phyloP scores from a whole-genome alignment of 2,329 filamentous ascomycete species.

The Mycogone perniciosa region DNA sequence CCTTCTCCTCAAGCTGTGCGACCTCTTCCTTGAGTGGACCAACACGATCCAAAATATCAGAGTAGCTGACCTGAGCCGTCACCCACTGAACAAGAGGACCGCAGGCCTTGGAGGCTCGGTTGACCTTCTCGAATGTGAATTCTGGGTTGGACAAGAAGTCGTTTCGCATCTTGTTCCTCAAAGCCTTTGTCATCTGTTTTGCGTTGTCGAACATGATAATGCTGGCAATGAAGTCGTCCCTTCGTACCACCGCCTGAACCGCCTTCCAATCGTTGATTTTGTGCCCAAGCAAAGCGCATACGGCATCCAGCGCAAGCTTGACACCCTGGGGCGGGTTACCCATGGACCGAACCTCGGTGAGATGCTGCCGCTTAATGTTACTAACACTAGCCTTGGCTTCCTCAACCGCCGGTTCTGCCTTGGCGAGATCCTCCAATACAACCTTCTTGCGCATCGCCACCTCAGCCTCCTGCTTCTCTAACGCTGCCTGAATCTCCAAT shows the following conservation, averaged over 20 bases:
- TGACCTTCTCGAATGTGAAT: conserved; percentile 94
- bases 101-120: conserved; percentile 92
- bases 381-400: conserved; percentile 94
- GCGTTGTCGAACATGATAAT: conserved; percentile 98
- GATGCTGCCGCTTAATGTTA: conserved; percentile 95
- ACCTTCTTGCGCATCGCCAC: conserved; percentile 77
- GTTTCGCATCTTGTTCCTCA: conserved; percentile 83
- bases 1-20: conserved; percentile 75
- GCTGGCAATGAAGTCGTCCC: conserved; percentile 94
- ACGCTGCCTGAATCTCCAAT: conserved; percentile 76
- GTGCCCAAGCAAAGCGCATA: conserved; percentile 89
- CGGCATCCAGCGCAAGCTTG: conserved; percentile 87
- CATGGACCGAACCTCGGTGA: conserved; percentile 98
- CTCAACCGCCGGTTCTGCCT: conserved; percentile 85
- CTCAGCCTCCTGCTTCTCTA: conserved; percentile 85
- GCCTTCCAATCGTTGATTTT: conserved; percentile 87
- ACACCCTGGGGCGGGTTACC: conserved; percentile 85
- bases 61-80: conserved; percentile 91
- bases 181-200: conserved; percentile 78
- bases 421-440: conserved; percentile 80
- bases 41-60: conserved; percentile 91
- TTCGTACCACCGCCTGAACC: conserved; percentile 80
- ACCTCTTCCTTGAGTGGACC: conserved; percentile 91
- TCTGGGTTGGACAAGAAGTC: conserved; percentile 90
- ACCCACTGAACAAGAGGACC: conserved; percentile 97